Evolutionary conservation across 352 stramenopile genomes (phyloP), one percentile per base, ranked within the genome.

Genomic region (Phytophthora pisi): DNA sequence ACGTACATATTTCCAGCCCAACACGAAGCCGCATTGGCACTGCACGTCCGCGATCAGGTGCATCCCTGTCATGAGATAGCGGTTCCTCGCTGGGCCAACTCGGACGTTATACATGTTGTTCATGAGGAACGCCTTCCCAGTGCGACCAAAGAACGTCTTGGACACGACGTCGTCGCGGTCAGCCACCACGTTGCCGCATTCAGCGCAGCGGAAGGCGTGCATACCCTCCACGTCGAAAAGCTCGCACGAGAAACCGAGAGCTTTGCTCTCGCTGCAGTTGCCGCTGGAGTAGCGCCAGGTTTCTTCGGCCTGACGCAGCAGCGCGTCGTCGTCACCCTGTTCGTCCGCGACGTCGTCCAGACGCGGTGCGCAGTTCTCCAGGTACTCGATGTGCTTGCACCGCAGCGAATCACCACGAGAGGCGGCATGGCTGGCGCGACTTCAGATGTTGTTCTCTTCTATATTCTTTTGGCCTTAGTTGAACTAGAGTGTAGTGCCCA

Each of bases 1-100:
- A 68, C 70, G 55, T 75, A 94, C 86, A 57, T 94, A 94, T 92
- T 94, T 92, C 86, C 86, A 94, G 24, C 86, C 86, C 15, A 94
- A 67, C 24, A 90, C 72, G 16, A 78, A 72, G 31, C 82, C 75
- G 68, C 86, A 94, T 56, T 78, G 64, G 46, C 64, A 94, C 42
- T 77, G 61, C 10, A 94, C 79, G 51, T 94, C 86, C 46, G 77
- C 75, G 55, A 94, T 91, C 43, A 74, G 88, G 75, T 94, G 84
- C 79, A 92, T 88, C 34, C 86, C 86, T 4, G 86, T 94, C 81
- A 92, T 90, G 52, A 94, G 61, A 64, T 91, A 89, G 18, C 86
- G 81, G 36, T 89, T 90, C 30, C 84, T 79, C 50, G 75, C 76
- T 42, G 76, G 52, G 1, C 86, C 82, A 16, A 75, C 71, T 26